A percentile compares a stretch with the other conserved stretches of the same genome.
Evolutionary conservation across 257 asterid species (phyloP).

Genomic region (Linaria vulgaris): DNA sequence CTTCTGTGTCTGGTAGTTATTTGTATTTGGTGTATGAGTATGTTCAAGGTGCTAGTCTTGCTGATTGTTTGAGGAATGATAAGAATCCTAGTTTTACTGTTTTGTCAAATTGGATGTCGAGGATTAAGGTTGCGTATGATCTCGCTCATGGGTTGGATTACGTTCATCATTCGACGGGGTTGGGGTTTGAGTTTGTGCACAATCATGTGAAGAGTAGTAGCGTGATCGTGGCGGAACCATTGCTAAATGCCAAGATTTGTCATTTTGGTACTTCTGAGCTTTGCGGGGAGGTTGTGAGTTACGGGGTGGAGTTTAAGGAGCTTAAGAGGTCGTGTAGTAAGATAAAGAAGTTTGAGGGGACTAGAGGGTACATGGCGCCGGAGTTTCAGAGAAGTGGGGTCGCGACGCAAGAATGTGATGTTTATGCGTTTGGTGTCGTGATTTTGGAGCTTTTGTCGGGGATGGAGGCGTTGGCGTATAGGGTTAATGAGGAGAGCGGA

Average conservation of each 20-base stretch:
- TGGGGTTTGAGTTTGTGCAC: constrained; percentile 75
- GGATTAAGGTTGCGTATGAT: constrained; percentile 67
- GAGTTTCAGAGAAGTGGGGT: constrained; percentile 70
- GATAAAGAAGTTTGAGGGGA: constrained; percentile 66
- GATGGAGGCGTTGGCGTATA: constrained; percentile 69
- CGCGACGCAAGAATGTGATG: constrained; percentile 64
- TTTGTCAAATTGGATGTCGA: constrained; percentile 64
- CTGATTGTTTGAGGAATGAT: constrained; percentile 60
- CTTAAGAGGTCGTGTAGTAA: constrained; percentile 41
- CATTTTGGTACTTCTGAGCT: constrained; percentile 93
- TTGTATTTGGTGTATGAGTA: constrained; percentile 73
- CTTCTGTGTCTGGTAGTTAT: constrained; percentile 61
- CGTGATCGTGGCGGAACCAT: constrained; percentile 51
- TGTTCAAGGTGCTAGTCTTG: constrained; percentile 56
- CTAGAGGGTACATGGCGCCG: constrained; percentile 94
- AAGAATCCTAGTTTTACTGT: constrained; percentile 69
- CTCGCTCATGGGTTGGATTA: constrained; percentile 88
- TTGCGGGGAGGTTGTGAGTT: constrained; percentile 70
- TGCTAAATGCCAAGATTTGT: constrained; percentile 62
- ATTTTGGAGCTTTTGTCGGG: constrained; percentile 77
- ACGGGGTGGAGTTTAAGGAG: constrained; percentile 17
- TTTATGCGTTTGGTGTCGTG: constrained; percentile 91
- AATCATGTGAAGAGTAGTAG: constrained; percentile 77
- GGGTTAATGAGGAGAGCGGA: constrained; percentile 58
- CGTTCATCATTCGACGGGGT: constrained; percentile 77